Evolutionary conservation across 257 asterid genomes (phyloP), one percentile per base, ranked within the genome.

Genomic region (Jacaranda mimosifolia): DNA sequence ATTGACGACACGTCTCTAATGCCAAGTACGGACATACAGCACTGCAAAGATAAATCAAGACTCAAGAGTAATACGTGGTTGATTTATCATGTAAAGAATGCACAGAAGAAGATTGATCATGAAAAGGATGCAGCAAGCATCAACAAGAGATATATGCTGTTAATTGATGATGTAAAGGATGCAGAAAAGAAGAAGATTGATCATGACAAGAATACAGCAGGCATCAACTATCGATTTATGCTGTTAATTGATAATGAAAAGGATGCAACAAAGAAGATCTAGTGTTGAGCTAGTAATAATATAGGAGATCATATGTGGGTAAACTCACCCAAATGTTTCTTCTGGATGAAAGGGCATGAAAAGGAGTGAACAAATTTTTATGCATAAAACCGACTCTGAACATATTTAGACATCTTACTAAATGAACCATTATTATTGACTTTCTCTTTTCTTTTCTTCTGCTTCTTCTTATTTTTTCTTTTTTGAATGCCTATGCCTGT

Each of bases 11-110:
- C 46, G 99, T 93, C 88, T 96, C 99, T 77, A 96, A 81, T 58
- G 98, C 99, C 93, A 96, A 79, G 92, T 93, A 93, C 39, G 99
- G 99, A 89, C 99, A 96, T 60, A 91, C 83, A 83, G 99, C 98
- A 86, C 99, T 96, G 87, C 42, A 63, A 57, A 49, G 77, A 78
- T 14, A 62, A 68, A 81, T 13, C 9, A 26, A 26, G 32, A 26
- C 32, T 19, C 59, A 40, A 42, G 57, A 73, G 71, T 75, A 69
- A 51, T 59, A 63, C 18, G 45, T 10, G 60, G 46, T 26, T 26
- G 32, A 26, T 26, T 26, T 26, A 26, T 26, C 32, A 26, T 26
- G 32, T 2, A 26, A 26, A 26, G 32, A 26, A 26, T 26, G 48
- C 43, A 39, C 3, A 43, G 48, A 43, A 7, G 10, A 43, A 43